Base-by-base conservation (phyloP, 352 stramenopile genomes). In the Globisporangium rhizosaccharum region DNA sequence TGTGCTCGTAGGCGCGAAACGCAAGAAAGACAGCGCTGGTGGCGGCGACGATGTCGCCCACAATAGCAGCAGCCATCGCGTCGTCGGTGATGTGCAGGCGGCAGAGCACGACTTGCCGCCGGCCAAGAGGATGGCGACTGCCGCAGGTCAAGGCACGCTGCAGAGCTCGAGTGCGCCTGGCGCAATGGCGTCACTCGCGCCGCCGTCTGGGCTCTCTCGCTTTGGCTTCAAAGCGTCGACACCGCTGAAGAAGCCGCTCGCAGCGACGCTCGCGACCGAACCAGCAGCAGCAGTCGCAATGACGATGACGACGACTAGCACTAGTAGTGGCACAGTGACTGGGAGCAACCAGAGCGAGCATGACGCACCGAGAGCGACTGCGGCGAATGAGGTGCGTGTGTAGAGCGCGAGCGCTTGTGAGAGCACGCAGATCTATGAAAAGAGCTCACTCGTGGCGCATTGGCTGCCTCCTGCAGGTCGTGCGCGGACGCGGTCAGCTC, bases 141-240 rank as follows among this genome's bases (percentile, higher is more conserved):
- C 58, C n/a, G 28, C 45, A 14, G 51, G 51, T 18, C 44, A 60
- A 7, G 51, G 14, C 23, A 30, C 55, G 26, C 51, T 60, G 18
- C 58, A 60, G 41, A 53, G 26, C 30, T 48, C 41, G 6, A 45
- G 20, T 37, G 67, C 37, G 56, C 23, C 42, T 20, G 18, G 41
- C 37, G 52, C 25, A 65, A 17, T n/a, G 5, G 51, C 51, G 17
- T 9, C 30, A 30, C 51, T 42, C 18, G 14, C 50, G 33, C 23
- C 50, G 50, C 12, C 41, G 18, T 20, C 41, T n/a, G 41, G 12
- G 18, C 50, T 37, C 7, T 50, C 50, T 15, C 70, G 63, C 63
- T 77, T 74, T 33, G 70, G 70, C 30, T 77, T 77, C 61, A 69
- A 63, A 36, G 26, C 47, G 6, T n/a, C 41, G 41, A 46, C 15